These are phyloP conservation scores for Pythium folliculosum DNA, from an alignment of 352 stramenopile species.

Conservation along the genomic window DNA sequence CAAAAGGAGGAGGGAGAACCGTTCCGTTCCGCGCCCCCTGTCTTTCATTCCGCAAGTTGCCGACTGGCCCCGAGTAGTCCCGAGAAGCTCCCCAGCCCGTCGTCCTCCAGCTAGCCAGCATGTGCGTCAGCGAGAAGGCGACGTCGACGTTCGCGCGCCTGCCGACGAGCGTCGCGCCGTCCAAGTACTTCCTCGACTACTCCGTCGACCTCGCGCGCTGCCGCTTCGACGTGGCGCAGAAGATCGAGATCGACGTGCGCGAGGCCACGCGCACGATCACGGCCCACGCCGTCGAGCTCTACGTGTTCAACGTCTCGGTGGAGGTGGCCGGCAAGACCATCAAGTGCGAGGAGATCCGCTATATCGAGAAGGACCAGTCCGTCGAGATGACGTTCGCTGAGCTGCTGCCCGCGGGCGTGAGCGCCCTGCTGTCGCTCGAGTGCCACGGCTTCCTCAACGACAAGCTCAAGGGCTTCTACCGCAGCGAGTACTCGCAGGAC, in stretches of 20 bases:
- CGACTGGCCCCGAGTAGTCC: not conserved
- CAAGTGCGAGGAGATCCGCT: constrained; percentile 56
- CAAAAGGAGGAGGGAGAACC: too few relatives aligned
- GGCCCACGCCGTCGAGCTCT: constrained; percentile 94
- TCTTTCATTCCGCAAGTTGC: constrained; percentile 19
- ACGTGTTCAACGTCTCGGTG: constrained; percentile 73
- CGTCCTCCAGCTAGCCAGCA: not conserved
- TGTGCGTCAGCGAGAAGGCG: constrained; percentile 24
- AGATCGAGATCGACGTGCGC: constrained; percentile 58
- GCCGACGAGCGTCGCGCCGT: constrained; percentile 54
- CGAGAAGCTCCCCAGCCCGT: not conserved
- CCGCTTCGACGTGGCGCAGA: constrained; percentile 70
- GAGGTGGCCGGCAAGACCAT: constrained; percentile 42
- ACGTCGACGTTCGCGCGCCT: constrained; percentile 59
- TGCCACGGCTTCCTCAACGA: constrained; percentile 86
- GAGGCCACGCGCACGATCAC: constrained; percentile 80
- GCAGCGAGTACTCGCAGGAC: constrained; percentile 90
- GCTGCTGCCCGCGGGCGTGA: constrained; percentile 35
- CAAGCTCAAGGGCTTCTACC: constrained; percentile 97
- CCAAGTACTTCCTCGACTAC: constrained; percentile 84
- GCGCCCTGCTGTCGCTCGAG: constrained; percentile 44
- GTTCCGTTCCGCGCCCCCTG: too few relatives aligned
- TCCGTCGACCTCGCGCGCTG: constrained; percentile 67
- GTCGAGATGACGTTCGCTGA: constrained; percentile 56
- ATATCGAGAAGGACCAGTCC: constrained; percentile 53